Evolutionary conservation across 805 yeast species (phyloP), one percentile per base, ranked within the genome.

Genomic region (Teunomyces gatunensis): DNA sequence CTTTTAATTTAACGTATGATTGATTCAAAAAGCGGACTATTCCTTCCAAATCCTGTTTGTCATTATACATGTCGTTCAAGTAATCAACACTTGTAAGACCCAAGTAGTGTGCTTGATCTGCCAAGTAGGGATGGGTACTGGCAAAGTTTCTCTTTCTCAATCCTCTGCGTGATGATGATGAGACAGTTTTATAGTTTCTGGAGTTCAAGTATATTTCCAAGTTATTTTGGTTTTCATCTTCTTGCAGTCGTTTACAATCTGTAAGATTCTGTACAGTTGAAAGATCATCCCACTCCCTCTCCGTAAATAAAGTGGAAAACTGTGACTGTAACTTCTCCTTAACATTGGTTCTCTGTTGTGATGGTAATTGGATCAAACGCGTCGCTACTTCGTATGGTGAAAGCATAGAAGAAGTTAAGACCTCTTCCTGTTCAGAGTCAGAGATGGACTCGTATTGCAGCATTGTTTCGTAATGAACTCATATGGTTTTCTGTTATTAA

Each of bases 81-180:
- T 66, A 63, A 39, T 64, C 68, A 10, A 59, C 50, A 35, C 65
- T 60, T 4, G 73, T 62, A 11, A 73, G 58, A 3, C 72, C 77
- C 30, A 73, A 58, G 62, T 71, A 73, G 46, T 71, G 73, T 3
- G 76, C 76, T 47, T 70, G 73, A 52, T 73, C 78, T 9, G 74
- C 71, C 23, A 73, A 51, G 50, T 73, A 73, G 0, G 78, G 78
- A 54, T 72, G 75, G 3, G 74, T 60, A 53, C 74, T 68, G 3
- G 78, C 69, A 47, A 73, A 73, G 21, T 68, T 73, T 23, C 78
- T 56, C 52, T 71, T 69, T 3, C 78, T 54, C 12, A 70, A 55
- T 23, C 73, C 65, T 45, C 75, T 39, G 44, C 68, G 43, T 11
- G 55, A 48, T 9, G 55, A 48, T 9, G 39, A 18, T 2, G 48